These are phyloP conservation scores for Cyclotella choctawhatcheeana DNA, from an alignment of 108 stramenopile genomes.

Conservation along the genomic window DNA sequence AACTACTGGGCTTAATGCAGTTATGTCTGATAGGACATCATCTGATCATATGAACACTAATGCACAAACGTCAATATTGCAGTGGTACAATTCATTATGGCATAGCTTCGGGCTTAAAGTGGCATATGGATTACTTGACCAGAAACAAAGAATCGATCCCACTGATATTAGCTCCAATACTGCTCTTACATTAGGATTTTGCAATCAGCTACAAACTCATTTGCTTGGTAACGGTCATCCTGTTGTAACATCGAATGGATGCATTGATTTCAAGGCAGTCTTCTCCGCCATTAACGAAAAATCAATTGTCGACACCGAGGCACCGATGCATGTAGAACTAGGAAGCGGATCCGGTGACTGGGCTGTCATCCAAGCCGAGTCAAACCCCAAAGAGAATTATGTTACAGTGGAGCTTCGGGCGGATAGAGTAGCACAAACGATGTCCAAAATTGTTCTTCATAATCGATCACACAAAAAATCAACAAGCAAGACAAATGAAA, in stretches of 20 bases:
- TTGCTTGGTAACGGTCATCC: slow-evolving; percentile 36
- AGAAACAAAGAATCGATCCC: neutral
- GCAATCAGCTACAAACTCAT: slow-evolving; percentile 14
- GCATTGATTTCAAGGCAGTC: slow-evolving; percentile 41
- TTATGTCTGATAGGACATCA: neutral
- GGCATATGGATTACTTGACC: slow-evolving; percentile 29
- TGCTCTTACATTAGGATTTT: slow-evolving; percentile 19
- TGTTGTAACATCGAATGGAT: slow-evolving; percentile 54
- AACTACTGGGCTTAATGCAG: slow-evolving; percentile 59
- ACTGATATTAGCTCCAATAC: slow-evolving; percentile 5
- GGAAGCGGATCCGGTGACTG: slow-evolving; percentile 87
- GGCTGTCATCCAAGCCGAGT: slow-evolving; percentile 68
- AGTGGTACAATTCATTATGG: slow-evolving; percentile 62
- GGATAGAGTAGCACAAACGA: slow-evolving; percentile 81
- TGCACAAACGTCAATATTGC: slow-evolving; percentile 18
- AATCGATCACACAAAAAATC: neutral
- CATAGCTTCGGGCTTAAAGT: slow-evolving; percentile 69
- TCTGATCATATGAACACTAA: neutral
- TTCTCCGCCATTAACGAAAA: slow-evolving; percentile 21
- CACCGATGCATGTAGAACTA: slow-evolving; percentile 74
- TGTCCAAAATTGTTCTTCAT: slow-evolving; percentile 51
- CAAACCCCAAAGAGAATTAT: slow-evolving; percentile 65
- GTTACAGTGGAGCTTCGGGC: slow-evolving; percentile 82
- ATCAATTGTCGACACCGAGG: neutral
- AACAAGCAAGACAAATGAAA: slow-evolving; percentile 10